Percentiles rank a stretch among this genome's conserved stretches.
phyloP scores from a whole-genome alignment of 768 basidiomycete genomes.

The Kwoniella shandongensis region DNA sequence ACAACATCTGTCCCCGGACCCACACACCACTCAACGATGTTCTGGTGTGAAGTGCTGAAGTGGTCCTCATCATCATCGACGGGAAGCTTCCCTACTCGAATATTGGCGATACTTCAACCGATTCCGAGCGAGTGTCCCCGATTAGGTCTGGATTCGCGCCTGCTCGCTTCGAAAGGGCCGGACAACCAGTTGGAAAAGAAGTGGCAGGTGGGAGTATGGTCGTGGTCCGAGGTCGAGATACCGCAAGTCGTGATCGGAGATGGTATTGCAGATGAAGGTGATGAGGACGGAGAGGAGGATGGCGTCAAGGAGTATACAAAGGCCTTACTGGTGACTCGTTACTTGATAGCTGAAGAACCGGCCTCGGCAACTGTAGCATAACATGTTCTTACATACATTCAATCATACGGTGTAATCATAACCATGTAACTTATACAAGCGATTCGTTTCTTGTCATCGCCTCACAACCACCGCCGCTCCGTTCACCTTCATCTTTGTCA shows the following conservation, averaged over 20 bases:
- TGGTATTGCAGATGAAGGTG: neutral
- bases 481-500: too few relatives aligned
- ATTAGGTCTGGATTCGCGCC: conserved; percentile 31
- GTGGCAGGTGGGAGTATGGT: conserved; percentile 13
- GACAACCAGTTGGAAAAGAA: conserved; percentile 7
- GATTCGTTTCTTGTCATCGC: too few relatives aligned
- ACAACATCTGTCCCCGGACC: conserved; percentile 2
- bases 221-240: conserved; percentile 25
- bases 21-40: conserved; percentile 21
- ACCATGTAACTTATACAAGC: conserved; percentile 8
- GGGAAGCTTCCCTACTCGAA: neutral
- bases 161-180: conserved; percentile 19
- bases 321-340: conserved; percentile 30
- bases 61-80: neutral
- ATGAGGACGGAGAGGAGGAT: conserved; percentile 2
- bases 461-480: too few relatives aligned
- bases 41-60: conserved; percentile 16
- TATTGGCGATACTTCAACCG: conserved; percentile 26
- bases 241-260: neutral
- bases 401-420: neutral
- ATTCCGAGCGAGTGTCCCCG: conserved; percentile 27
- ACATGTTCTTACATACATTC: neutral
- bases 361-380: neutral
- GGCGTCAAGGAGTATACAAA: neutral
- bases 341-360: conserved; percentile 30